phyloP scores from a whole-genome alignment of 805 yeast genomes.

The Brettanomyces anomalus region DNA sequence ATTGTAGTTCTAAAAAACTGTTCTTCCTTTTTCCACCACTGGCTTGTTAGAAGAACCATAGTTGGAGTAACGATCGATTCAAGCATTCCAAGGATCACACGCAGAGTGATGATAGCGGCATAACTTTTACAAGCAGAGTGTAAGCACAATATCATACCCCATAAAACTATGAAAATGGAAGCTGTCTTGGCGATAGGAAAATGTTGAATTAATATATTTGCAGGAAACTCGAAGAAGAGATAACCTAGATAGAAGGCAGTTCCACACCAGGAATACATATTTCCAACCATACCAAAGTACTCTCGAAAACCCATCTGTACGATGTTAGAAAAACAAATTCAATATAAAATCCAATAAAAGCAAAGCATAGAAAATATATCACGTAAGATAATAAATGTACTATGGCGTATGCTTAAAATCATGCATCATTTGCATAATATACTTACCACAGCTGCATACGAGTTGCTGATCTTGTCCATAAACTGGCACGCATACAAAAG shows the following conservation, averaged over 20 bases:
- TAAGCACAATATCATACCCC: constrained; percentile 34
- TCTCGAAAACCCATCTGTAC: constrained; percentile 23
- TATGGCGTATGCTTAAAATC: no score
- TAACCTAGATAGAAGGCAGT: constrained; percentile 38
- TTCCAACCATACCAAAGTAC: constrained; percentile 29
- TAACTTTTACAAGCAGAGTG: constrained; percentile 32
- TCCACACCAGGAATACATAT: constrained; percentile 34
- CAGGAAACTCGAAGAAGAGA: constrained; percentile 37
- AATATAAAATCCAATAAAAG: neutral
- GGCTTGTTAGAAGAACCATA: constrained; percentile 43
- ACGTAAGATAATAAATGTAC: no score
- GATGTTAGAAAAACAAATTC: neutral
- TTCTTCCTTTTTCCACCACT: constrained; percentile 39
- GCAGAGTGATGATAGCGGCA: constrained; percentile 36
- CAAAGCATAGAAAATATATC: neutral
- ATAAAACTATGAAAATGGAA: constrained; percentile 21
- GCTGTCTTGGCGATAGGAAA: constrained; percentile 43
- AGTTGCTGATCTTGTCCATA: constrained; percentile 34
- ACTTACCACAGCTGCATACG: constrained; percentile 32
- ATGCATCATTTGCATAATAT: no score
- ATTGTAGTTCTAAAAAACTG: constrained; percentile 30
- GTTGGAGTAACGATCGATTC: constrained; percentile 49
- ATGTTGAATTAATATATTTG: constrained; percentile 34
- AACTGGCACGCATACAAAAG: constrained; percentile 31
- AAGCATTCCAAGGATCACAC: constrained; percentile 41